Conservation (phyloP, 2,329 filamentous ascomycete species). For the Tricladium varicosporioides region DNA sequence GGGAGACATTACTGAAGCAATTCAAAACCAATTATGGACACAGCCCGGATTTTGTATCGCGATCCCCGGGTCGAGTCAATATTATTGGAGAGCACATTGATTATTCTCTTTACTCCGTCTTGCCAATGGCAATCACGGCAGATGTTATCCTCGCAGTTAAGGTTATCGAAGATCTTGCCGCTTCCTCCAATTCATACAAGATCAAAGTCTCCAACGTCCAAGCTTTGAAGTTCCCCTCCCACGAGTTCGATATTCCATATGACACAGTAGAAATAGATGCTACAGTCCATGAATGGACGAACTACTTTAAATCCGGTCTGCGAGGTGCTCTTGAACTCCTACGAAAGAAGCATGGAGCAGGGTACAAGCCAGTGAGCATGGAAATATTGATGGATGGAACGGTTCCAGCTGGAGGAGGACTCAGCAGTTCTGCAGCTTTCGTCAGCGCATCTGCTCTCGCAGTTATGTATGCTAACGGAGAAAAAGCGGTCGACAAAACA, state of each 20-base stretch:
- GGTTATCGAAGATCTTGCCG: constrained; percentile 42
- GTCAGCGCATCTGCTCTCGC: constrained; percentile 87
- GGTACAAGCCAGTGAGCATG: constrained; percentile 72
- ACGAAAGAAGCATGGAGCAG: constrained; percentile 57
- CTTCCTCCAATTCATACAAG: constrained; percentile 54
- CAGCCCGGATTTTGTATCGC: constrained; percentile 75
- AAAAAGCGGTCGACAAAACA: constrained; percentile 79
- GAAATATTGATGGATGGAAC: constrained; percentile 87
- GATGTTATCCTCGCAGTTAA: constrained; percentile 85
- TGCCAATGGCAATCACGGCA: constrained; percentile 92
- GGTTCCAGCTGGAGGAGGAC: constrained; percentile 85
- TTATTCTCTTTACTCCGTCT: constrained; percentile 93
- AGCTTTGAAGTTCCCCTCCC: constrained; percentile 69
- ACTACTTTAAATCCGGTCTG: constrained; percentile 95
- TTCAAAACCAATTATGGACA: constrained; percentile 72
- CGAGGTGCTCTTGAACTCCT: constrained; percentile 78
- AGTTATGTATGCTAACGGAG: constrained; percentile 81
- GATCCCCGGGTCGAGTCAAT: constrained; percentile 93
- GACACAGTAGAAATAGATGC: constrained; percentile 77
- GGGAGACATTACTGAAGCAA: constrained; percentile 67
- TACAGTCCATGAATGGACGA: constrained; percentile 87
- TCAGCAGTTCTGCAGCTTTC: constrained; percentile 92
- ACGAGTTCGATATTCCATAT: constrained; percentile 69
- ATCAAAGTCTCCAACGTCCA: constrained; percentile 81
- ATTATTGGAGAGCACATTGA: constrained; percentile 99